These are phyloP conservation scores for Arthrinium puccinioides DNA, from an alignment of 2,329 filamentous ascomycete species.

Conservation along the genomic window DNA sequence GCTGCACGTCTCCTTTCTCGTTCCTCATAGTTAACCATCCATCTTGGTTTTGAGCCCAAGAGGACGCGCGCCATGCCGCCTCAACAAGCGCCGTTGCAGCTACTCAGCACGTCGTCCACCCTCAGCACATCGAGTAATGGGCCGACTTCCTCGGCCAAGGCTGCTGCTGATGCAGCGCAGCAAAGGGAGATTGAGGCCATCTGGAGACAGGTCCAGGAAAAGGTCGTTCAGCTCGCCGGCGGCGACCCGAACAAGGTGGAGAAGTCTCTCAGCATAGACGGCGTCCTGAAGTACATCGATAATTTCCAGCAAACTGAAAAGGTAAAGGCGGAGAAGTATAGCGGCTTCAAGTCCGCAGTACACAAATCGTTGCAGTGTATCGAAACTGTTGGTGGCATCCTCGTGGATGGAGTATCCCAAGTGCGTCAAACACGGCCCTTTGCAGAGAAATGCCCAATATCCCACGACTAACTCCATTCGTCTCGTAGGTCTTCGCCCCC, in stretches of 20 bases:
- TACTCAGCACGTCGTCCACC: too few relatives aligned
- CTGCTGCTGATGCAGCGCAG: constrained; percentile 3
- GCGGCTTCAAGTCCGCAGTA: constrained; percentile 18
- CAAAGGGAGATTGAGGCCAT: constrained; percentile 23
- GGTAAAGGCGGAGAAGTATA: constrained; percentile 21
- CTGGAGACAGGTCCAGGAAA: constrained; percentile 24
- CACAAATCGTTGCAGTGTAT: constrained; percentile 20
- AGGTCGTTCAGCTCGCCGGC: constrained; percentile 24
- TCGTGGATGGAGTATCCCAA: constrained; percentile 19
- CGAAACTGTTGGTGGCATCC: constrained; percentile 24
- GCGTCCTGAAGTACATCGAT: constrained; percentile 22
- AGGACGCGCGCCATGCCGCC: too few relatives aligned
- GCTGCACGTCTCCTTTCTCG: too few relatives aligned
- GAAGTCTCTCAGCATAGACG: constrained; percentile 18
- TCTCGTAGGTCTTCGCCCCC: constrained; percentile 23
- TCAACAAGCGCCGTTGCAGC: too few relatives aligned
- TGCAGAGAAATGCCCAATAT: too few relatives aligned
- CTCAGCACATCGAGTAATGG: too few relatives aligned
- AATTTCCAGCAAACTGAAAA: constrained; percentile 15
- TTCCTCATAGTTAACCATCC: too few relatives aligned
- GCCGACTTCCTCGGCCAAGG: too few relatives aligned
- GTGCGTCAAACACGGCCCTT: constrained; percentile 11
- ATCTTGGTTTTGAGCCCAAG: too few relatives aligned
- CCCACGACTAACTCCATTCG: too few relatives aligned
- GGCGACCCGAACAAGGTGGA: constrained; percentile 17